Evolutionary conservation across 768 basidiomycete species (phyloP).

Genomic region (Wakefieldia striispora): DNA sequence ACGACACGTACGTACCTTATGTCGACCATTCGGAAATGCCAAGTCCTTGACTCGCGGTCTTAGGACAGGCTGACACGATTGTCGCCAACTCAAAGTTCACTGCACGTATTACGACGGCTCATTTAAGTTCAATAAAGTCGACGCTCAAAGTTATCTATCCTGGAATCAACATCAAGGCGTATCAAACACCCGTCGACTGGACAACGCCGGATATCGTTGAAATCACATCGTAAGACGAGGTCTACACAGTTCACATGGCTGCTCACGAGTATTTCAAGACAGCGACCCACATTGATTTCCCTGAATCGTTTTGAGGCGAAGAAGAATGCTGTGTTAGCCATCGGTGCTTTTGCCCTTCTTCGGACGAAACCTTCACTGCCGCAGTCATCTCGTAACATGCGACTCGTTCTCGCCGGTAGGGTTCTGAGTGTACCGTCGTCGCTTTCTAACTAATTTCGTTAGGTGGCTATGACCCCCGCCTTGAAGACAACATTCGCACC

Average conservation of each 20-base stretch:
- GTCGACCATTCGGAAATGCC: background rate
- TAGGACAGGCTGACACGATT: conserved; percentile 87
- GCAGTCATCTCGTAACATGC: conserved; percentile 36
- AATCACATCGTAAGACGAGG: conserved; percentile 52
- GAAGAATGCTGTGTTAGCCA: conserved; percentile 84
- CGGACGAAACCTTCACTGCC: conserved; percentile 26
- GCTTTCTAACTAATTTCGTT: conserved; percentile 3
- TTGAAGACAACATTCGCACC: conserved; percentile 79
- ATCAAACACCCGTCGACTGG: conserved; percentile 45
- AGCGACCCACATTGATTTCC: conserved; percentile 73
- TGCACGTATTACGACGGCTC: conserved; percentile 68
- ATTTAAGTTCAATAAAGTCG: conserved; percentile 66
- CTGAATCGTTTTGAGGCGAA: conserved; percentile 95
- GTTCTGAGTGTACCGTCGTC: background rate
- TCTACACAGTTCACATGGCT: background rate
- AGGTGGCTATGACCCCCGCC: conserved; percentile 90
- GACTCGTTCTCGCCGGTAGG: conserved; percentile 79
- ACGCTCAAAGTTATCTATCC: conserved; percentile 88
- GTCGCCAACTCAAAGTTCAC: conserved; percentile 93
- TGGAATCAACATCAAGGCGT: conserved; percentile 82
- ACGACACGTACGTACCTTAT: conserved; percentile 68
- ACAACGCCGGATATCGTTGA: conserved; percentile 50
- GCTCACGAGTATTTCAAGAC: conserved; percentile 37
- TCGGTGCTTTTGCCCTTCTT: conserved; percentile 71
- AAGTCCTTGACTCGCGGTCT: background rate